Evolutionary conservation across 495 filamentous ascomycete species (phyloP), one percentile per base, ranked within the genome.

Genomic region (Physcia stellaris): DNA sequence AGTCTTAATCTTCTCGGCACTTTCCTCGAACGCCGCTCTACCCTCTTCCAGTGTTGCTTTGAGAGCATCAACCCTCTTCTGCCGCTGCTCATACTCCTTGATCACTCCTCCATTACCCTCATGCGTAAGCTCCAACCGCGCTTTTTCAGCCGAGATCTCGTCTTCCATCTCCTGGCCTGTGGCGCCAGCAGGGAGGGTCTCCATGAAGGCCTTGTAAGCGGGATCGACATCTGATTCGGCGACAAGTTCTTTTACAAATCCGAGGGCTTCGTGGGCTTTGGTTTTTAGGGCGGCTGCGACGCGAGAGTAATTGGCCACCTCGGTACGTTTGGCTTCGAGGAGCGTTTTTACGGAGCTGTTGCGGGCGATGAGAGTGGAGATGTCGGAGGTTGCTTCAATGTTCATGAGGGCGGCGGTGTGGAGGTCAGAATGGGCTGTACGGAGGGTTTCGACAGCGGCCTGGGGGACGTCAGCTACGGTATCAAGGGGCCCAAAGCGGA

Each of bases 351-450:
- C 72, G 12, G 76, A 66, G 2, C 47, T 35, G 46, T 85, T 83
- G 24, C 73, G 78, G 12, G 58, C 58, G 47, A 68, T 68, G 5
- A 94, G 60, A 10, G 60, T 62, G 36, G 75, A 70, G 4, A 80
- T 54, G 45, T 95, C 90, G 0, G 86, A 94, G 6, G 61, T 54
- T 0, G 85, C 87, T 60, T 98, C 92, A 22, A 87, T 64, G 5
- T 76, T 61, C 32, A 71, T 64, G 30, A 94, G 55, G 40, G 83
- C 68, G 2, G 68, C 66, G 49, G 83, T 75, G 11, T 85, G 53
- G 9, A 86, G 63, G 22, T 72, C 67, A 28, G 78, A 67, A 39
- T 83, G 73, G 7, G 67, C 55, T 21, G 57, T 51, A 10, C 72
- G 72, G 17, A 93, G 67, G 15, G 53, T 47, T 21, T 68, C 62